phyloP scores from a whole-genome alignment of 352 stramenopile genomes.

The Phytophthora ohioensis region DNA sequence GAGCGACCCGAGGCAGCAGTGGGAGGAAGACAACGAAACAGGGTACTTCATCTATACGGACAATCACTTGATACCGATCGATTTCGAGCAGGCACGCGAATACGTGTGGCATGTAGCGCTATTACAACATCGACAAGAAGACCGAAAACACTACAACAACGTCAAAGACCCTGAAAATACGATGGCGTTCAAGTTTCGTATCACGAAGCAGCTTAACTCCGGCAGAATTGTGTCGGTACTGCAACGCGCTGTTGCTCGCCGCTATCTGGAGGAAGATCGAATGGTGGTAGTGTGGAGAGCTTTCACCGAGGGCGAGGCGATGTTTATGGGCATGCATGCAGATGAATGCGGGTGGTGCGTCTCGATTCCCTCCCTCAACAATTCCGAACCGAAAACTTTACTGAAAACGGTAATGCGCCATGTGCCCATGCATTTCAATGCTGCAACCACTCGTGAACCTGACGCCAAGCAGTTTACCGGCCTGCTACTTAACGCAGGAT shows the following conservation, averaged over 20 bases:
- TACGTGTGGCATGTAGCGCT: conserved; percentile 2
- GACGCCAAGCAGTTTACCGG: conserved; percentile 9
- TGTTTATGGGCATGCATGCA: conserved; percentile 10
- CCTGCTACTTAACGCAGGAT: background rate
- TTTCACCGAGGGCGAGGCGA: conserved; percentile 38
- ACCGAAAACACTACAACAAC: background rate
- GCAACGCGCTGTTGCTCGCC: conserved; percentile 33
- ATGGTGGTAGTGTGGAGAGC: conserved; percentile 57
- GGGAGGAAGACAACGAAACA: background rate
- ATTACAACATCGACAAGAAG: conserved; percentile 6
- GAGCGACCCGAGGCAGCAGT: conserved; percentile 1
- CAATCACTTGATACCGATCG: conserved; percentile 9
- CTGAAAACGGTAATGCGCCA: conserved; percentile 11
- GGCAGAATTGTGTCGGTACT: conserved; percentile 2
- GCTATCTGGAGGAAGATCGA: conserved; percentile 49
- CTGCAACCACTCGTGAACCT: background rate
- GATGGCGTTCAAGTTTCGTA: conserved; percentile 19
- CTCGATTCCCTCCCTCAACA: background rate
- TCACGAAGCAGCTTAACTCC: background rate
- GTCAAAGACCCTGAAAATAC: conserved; percentile 4
- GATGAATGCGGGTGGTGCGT: conserved; percentile 26
- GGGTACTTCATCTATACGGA: conserved; percentile 4
- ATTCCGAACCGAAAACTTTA: background rate
- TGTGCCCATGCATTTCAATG: conserved; percentile 14
- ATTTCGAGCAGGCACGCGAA: background rate